These are phyloP conservation scores for Wickerhamomyces canadensis DNA, from an alignment of 805 yeast genomes.

Conservation along the genomic window DNA sequence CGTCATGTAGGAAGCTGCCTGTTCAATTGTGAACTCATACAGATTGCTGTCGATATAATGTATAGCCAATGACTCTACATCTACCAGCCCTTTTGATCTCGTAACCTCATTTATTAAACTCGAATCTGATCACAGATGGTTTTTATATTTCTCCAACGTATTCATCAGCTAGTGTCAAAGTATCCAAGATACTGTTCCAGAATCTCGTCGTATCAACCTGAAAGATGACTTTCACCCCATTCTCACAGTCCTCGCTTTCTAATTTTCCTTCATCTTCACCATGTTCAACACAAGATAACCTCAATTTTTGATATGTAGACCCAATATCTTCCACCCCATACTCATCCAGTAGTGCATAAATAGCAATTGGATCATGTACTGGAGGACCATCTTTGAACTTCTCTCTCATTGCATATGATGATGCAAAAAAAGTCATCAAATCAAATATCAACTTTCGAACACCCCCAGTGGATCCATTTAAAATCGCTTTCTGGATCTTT, in stretches of 20 bases:
- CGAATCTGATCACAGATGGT: too few species aligned
- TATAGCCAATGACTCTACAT: too few species aligned
- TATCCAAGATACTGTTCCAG: conserved; percentile 37
- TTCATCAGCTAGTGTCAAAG: conserved; percentile 31
- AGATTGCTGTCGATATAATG: too few species aligned
- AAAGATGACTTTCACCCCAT: conserved; percentile 35
- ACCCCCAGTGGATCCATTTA: conserved; percentile 29
- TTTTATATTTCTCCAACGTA: too few species aligned
- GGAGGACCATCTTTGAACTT: conserved; percentile 59
- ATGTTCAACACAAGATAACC: conserved; percentile 12
- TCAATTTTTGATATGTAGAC: conserved; percentile 9
- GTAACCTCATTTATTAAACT: too few species aligned
- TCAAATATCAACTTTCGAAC: conserved; percentile 52
- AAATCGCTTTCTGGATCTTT: conserved; percentile 33
- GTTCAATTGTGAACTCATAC: too few species aligned
- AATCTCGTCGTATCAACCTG: conserved; percentile 34
- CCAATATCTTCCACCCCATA: conserved; percentile 21
- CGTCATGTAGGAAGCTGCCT: too few species aligned
- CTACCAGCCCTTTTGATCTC: too few species aligned
- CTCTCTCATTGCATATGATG: conserved; percentile 36
- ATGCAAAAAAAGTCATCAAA: conserved; percentile 45
- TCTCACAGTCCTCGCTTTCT: conserved; percentile 8
- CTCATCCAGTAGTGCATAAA: conserved; percentile 45
- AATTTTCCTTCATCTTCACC: conserved; percentile 26
- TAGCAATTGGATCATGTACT: conserved; percentile 75